A percentile compares a stretch with the other conserved stretches of the same genome.
phyloP scores from a whole-genome alignment of 495 filamentous ascomycete genomes.

The Aspergillus panamensis region DNA sequence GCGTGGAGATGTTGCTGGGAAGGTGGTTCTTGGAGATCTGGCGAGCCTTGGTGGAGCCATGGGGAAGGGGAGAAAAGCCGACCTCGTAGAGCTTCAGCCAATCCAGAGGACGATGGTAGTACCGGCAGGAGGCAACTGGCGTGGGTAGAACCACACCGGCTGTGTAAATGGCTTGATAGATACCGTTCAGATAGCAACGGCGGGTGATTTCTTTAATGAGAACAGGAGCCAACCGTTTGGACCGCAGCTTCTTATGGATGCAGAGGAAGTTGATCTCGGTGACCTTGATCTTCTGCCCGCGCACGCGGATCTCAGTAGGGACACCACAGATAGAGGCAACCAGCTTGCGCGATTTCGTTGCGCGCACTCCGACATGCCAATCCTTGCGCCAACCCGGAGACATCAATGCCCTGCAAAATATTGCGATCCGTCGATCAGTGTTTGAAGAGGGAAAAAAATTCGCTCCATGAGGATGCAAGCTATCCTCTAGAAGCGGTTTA shows the following conservation, averaged over 20 bases:
- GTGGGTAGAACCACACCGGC: conserved; percentile 85
- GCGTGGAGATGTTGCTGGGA: conserved; percentile 63
- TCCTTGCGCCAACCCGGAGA: conserved; percentile 92
- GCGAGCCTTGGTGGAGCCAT: conserved; percentile 72
- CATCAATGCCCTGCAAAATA: conserved; percentile 70
- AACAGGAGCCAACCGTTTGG: conserved; percentile 85
- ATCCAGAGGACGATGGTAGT: conserved; percentile 88
- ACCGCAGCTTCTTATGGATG: conserved; percentile 94
- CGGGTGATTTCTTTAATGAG: conserved; percentile 97
- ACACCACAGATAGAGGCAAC: conserved; percentile 95
- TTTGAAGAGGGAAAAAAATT: background rate
- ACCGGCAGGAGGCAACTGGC: conserved; percentile 86
- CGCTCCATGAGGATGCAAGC: background rate
- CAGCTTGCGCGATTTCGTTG: conserved; percentile 69
- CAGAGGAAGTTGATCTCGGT: conserved; percentile 98
- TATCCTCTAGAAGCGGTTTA: background rate
- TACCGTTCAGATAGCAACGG: conserved; percentile 72
- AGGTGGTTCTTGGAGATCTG: conserved; percentile 79
- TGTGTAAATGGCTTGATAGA: conserved; percentile 95
- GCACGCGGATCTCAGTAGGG: conserved; percentile 76
- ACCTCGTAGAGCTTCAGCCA: conserved; percentile 95
- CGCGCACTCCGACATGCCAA: conserved; percentile 93
- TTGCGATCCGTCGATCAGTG: conserved; percentile 6
- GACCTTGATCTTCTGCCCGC: conserved; percentile 65
- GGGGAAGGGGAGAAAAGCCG: conserved; percentile 80